Base-by-base conservation (phyloP, 1,139 yeast species). In the Nakaseomyces bracarensis region DNA sequence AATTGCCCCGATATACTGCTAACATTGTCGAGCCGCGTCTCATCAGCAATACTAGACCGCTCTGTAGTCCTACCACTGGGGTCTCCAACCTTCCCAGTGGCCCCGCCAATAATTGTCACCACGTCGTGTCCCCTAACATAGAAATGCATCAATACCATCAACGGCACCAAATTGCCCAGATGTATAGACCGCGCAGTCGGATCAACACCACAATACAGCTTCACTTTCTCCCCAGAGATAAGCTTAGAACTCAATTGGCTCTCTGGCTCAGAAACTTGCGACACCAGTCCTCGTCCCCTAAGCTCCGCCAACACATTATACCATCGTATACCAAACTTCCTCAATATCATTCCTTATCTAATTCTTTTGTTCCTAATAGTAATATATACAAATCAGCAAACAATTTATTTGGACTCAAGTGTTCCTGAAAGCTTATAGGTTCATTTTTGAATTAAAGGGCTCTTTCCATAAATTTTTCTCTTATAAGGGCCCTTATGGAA, bases 1-100 rank as follows among this genome's bases (percentile, higher is more conserved):
- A 91, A 71, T 58, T 93, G 98, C 0, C 42, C 38, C 34, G 76
- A 71, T 41, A 91, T 85, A 14, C 67, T 64, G 0, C 51, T 51
- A 11, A 84, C 77, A 58, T 91, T 91, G n/a, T 62, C 63, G 29
- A 66, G 53, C 42, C 94, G 67, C 14, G 68, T 72, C 2, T 65
- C 58, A 1, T 67, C 68, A 11, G 69, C 78, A 66, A 89, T 70
- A 9, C 65, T 68, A 3, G 66, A 61, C 46, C 99, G 71, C 55
- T 86, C 97, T 0, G 87, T 75, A 1, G 72, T 66, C 52, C 96
- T 71, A 0, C 98, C 98, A 45, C 96, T 85, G 1, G 98, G 99
- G 61, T 91, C 99, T 4, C 99, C 99, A 1, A 91, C 95, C 13
- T 77, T 75, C 3, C 96, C 97, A 0, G 99, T 91, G 8, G 97